phyloP scores from a whole-genome alignment of 768 basidiomycete species.

The Tricholoma sp. region DNA sequence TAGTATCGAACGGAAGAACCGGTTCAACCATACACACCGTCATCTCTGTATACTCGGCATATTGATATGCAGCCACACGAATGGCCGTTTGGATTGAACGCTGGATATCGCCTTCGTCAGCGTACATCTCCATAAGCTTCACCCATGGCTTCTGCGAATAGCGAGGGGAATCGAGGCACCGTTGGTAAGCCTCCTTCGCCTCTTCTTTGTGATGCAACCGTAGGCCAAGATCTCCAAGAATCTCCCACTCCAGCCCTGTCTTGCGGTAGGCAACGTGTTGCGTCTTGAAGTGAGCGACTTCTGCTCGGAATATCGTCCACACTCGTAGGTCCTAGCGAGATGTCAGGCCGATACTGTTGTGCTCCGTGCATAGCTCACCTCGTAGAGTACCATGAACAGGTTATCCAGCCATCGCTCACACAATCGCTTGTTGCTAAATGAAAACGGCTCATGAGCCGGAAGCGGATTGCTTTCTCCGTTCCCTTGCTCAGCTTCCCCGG shows the following conservation, averaged over 20 bases:
- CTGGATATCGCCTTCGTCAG: slow-evolving; percentile 94
- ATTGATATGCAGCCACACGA: slow-evolving; percentile 88
- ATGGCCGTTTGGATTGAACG: slow-evolving; percentile 89
- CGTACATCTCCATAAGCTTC: slow-evolving; percentile 92
- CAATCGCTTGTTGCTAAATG: slow-evolving; percentile 93
- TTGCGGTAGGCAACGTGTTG: slow-evolving; percentile 98
- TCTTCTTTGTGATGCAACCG: slow-evolving; percentile 98
- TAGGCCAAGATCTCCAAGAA: slow-evolving; percentile 88
- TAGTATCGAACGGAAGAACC: neutral
- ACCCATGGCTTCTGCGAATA: slow-evolving; percentile 93
- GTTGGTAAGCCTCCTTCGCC: slow-evolving; percentile 95
- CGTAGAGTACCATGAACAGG: slow-evolving; percentile 96
- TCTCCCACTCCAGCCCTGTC: slow-evolving; percentile 97
- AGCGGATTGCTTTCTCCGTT: slow-evolving; percentile 32
- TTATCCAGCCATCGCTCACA: slow-evolving; percentile 99
- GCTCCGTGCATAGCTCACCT: slow-evolving; percentile 47
- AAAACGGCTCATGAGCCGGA: slow-evolving; percentile 58
- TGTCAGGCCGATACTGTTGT: neutral
- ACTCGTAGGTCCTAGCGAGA: slow-evolving; percentile 78
- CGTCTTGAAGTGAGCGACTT: slow-evolving; percentile 97
- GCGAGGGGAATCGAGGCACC: slow-evolving; percentile 80
- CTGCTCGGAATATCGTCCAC: slow-evolving; percentile 98
- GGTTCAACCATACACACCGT: slow-evolving; percentile 48
- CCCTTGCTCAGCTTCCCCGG: slow-evolving; percentile 38
- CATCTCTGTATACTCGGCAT: slow-evolving; percentile 86